phyloP scores from a whole-genome alignment of 495 filamentous ascomycete species.

The Viridothelium virens region DNA sequence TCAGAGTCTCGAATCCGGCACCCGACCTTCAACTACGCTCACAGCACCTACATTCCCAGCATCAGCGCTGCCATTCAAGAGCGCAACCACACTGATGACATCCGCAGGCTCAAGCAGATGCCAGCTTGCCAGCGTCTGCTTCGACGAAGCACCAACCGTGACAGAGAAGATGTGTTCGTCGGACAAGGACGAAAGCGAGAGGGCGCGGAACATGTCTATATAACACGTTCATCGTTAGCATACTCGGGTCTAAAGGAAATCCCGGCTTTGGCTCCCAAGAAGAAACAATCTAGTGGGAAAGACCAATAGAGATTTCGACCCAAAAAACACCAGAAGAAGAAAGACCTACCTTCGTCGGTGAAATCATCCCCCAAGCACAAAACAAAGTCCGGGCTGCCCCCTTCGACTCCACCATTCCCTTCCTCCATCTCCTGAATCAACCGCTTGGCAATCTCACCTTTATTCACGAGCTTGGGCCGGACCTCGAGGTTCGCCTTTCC shows the following conservation, averaged over 20 bases:
- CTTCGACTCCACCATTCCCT: constrained; percentile 22
- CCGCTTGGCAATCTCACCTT: constrained; percentile 80
- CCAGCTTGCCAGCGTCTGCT: constrained; percentile 78
- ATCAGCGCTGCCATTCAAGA: constrained; percentile 51
- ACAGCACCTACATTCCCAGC: constrained; percentile 40
- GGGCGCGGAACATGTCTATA: constrained; percentile 41
- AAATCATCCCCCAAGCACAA: constrained; percentile 91
- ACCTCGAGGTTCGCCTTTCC: constrained; percentile 96
- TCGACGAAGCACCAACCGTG: constrained; percentile 78
- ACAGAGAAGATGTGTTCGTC: constrained; percentile 70
- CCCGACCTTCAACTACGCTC: constrained; percentile 31
- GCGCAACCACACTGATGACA: constrained; percentile 68
- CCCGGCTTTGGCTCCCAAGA: no score
- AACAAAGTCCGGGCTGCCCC: constrained; percentile 59
- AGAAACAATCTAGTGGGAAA: no score
- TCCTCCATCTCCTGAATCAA: constrained; percentile 60
- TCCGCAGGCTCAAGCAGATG: constrained; percentile 80
- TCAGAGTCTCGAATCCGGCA: background rate
- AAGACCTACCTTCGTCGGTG: constrained; percentile 80
- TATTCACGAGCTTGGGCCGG: constrained; percentile 93
- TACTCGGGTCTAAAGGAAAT: no score
- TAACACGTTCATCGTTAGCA: no score
- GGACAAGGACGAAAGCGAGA: constrained; percentile 43
- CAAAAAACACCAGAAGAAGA: background rate
- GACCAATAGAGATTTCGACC: no score